A percentile compares a stretch with the other conserved stretches of the same genome.
These are phyloP conservation scores for Phoma sp. DNA, from an alignment of 2,329 filamentous ascomycete species.

Conservation along the genomic window DNA sequence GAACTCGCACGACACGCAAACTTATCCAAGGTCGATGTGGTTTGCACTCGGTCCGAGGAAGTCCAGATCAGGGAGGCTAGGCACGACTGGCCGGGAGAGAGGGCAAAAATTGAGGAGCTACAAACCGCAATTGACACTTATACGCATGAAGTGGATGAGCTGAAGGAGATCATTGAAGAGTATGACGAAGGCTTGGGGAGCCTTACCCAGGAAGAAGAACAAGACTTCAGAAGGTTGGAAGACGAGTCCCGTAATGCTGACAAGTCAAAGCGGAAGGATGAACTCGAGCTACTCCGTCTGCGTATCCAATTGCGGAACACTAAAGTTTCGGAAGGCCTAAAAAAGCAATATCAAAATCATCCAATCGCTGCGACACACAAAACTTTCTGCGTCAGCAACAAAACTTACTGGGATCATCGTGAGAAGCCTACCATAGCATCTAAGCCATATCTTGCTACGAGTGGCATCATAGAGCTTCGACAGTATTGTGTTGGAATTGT, in stretches of 20 bases:
- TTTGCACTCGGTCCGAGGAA: constrained; percentile 34
- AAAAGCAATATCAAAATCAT: constrained; percentile 34
- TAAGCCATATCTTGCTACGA: constrained; percentile 49
- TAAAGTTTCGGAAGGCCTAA: constrained; percentile 41
- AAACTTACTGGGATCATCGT: constrained; percentile 52
- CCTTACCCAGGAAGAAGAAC: constrained; percentile 34
- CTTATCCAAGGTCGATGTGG: constrained; percentile 42
- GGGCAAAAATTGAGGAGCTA: constrained; percentile 19
- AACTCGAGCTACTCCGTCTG: constrained; percentile 40
- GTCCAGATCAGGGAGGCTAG: constrained; percentile 21
- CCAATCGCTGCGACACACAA: constrained; percentile 32
- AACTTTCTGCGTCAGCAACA: constrained; percentile 58
- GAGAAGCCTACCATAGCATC: constrained; percentile 28
- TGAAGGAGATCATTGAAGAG: constrained; percentile 21
- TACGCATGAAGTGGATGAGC: constrained; percentile 6
- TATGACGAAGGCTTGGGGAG: constrained; percentile 5
- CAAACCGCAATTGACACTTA: constrained; percentile 8
- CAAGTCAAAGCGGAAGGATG: constrained; percentile 17
- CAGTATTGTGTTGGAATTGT: constrained; percentile 57
- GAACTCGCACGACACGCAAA: constrained; percentile 50
- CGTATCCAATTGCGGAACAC: constrained; percentile 52
- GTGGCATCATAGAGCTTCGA: constrained; percentile 54
- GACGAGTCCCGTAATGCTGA: constrained; percentile 7
- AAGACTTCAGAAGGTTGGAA: constrained; percentile 21
- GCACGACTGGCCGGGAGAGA: constrained; percentile 21